Conservation (phyloP, 2,329 filamentous ascomycete species). For the Meredithiella fracta region DNA sequence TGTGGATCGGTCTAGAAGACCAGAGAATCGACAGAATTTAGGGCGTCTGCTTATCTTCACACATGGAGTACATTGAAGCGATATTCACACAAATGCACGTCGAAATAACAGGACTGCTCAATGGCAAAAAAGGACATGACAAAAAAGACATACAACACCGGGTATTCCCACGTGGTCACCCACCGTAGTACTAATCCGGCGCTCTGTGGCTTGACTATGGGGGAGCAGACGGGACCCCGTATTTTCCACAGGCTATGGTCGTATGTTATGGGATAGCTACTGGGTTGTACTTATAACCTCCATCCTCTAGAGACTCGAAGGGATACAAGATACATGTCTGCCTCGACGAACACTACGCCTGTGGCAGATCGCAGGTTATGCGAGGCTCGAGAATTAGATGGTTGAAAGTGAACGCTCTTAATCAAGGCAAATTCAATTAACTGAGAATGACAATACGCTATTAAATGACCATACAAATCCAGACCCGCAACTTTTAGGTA, state of each 20-base stretch:
- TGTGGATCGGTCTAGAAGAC: no score
- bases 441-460: conserved; percentile 4
- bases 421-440: not conserved
- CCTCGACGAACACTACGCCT: not conserved
- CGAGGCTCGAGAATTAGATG: not conserved
- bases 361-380: no score
- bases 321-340: not conserved
- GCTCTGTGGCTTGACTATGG: not conserved
- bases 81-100: not conserved
- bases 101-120: not conserved
- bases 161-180: not conserved
- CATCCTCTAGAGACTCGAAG: no score
- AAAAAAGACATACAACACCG: not conserved
- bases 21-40: no score
- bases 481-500: conserved; percentile 4
- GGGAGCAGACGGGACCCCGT: not conserved
- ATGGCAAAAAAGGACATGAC: not conserved
- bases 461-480: conserved; percentile 5
- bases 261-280: not conserved
- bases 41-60: not conserved
- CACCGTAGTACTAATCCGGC: not conserved
- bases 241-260: not conserved
- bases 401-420: not conserved
- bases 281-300: no score
- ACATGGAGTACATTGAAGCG: not conserved